These are phyloP conservation scores for Globisporangium spiculum DNA, from an alignment of 352 stramenopile species.

Conservation along the genomic window DNA sequence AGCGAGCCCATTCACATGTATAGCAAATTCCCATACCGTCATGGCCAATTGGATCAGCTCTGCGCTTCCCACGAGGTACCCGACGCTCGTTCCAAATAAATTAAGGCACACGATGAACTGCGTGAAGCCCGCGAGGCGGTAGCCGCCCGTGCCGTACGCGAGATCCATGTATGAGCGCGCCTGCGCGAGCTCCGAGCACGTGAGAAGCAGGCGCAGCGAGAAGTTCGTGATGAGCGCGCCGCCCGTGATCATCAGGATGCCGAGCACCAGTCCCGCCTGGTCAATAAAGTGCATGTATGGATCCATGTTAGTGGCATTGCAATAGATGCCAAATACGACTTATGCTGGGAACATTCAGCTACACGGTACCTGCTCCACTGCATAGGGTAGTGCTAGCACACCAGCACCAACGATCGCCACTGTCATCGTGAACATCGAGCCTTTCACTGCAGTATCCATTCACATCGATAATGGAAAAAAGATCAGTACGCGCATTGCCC, in stretches of 20 bases:
- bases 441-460: conserved; percentile 58
- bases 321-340: too few species aligned
- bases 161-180: conserved; percentile 85
- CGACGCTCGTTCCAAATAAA: conserved; percentile 84
- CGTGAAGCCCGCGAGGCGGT: conserved; percentile 63
- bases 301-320: background rate
- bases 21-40: conserved; percentile 24
- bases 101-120: conserved; percentile 83
- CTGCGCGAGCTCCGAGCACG: conserved; percentile 71
- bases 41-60: conserved; percentile 73
- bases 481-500: background rate
- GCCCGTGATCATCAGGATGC: conserved; percentile 62
- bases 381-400: conserved; percentile 78
- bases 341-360: too few species aligned
- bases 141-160: conserved; percentile 57
- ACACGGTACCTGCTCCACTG: conserved; percentile 50
- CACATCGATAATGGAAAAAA: background rate
- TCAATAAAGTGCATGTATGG: background rate
- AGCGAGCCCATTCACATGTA: background rate
- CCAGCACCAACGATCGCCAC: conserved; percentile 84
- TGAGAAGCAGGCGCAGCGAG: conserved; percentile 73
- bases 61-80: conserved; percentile 78
- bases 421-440: conserved; percentile 90
- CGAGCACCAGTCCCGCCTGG: conserved; percentile 60
- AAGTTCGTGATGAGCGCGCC: conserved; percentile 79